These are phyloP conservation scores for Ochetophila trinervis DNA, from an alignment of 306 rosid species.

Conservation along the genomic window DNA sequence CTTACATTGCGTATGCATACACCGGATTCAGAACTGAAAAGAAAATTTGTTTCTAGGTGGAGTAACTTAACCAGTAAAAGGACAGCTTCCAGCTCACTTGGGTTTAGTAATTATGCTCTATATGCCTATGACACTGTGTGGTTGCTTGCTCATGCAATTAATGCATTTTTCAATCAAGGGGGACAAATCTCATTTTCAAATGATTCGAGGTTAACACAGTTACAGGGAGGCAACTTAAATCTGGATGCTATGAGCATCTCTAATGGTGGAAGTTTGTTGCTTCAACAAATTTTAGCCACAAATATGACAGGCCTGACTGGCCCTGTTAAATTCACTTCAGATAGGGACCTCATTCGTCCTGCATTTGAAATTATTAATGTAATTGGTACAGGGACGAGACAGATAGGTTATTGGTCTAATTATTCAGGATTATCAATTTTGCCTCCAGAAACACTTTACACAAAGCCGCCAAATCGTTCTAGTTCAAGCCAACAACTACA, in stretches of 20 bases:
- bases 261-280: constrained; percentile 54
- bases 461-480: constrained; percentile 49
- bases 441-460: constrained; percentile 60
- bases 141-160: constrained; percentile 77
- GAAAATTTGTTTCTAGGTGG: constrained; percentile 74
- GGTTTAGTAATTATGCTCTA: constrained; percentile 50
- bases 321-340: constrained; percentile 47
- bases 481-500: constrained; percentile 40
- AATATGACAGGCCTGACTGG: constrained; percentile 84
- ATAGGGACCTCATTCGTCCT: constrained; percentile 56
- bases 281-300: constrained; percentile 44
- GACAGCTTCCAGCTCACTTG: constrained; percentile 32
- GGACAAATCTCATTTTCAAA: constrained; percentile 59
- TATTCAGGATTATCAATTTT: constrained; percentile 64
- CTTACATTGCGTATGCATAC: constrained; percentile 64
- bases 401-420: constrained; percentile 91
- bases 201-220: constrained; percentile 46
- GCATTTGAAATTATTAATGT: constrained; percentile 82
- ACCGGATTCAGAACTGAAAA: constrained; percentile 62
- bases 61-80: constrained; percentile 53
- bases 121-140: constrained; percentile 88
- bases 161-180: constrained; percentile 72
- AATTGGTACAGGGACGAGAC: constrained; percentile 59
- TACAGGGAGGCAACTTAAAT: constrained; percentile 38
- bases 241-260: constrained; percentile 73